Evolutionary conservation across 2,329 filamentous ascomycete genomes (phyloP), one percentile per base, ranked within the genome.

Genomic region (Fusarium brevicatenulatum): DNA sequence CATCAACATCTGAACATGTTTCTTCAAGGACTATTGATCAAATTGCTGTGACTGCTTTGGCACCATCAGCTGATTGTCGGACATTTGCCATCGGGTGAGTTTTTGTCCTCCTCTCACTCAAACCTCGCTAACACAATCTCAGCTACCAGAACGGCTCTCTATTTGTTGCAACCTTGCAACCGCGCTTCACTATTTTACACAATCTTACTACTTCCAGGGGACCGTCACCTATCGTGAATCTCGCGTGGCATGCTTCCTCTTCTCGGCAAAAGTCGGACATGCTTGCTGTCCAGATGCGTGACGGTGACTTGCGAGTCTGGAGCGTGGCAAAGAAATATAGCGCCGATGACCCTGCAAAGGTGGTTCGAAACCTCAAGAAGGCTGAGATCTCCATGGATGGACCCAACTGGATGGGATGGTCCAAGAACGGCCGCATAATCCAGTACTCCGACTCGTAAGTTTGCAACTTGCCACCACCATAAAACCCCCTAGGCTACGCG

Each of bases 371-470:
- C 34, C 85, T 99, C 54, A 95, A 94, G 81, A 89, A 93, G 76
- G 91, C 91, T 12, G 95, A 97, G 69, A 91, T 91, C 73, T 91
- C 89, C 74, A 85, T 90, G 39, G 84, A 90, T 6, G 94, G 94
- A 3, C 92, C 93, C 42, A 97, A 97, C 80, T 99, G 96, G 96
- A 95, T 98, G 86, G 93, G 91, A 25, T 99, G 96, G 96, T 98
- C 96, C 0, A 98, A 98, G 84, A 98, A 97, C 84, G 96, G 96
- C 43, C 92, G 95, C 74, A 95, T 99, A 73, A 91, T 99, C 72
- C 96, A 99, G 82, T 95, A 91, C 82, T 93, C 93, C 9, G 94
- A 98, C 82, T 91, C 92, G 95, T 97, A 86, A 85, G 93, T 90
- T 44, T 37, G 63, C 55, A 43, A 21, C 58, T 59, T 68, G 44